A percentile compares a stretch with the other conserved stretches of the same genome.
phyloP scores from a whole-genome alignment of 352 stramenopile genomes.

The Phytophthora vignae region DNA sequence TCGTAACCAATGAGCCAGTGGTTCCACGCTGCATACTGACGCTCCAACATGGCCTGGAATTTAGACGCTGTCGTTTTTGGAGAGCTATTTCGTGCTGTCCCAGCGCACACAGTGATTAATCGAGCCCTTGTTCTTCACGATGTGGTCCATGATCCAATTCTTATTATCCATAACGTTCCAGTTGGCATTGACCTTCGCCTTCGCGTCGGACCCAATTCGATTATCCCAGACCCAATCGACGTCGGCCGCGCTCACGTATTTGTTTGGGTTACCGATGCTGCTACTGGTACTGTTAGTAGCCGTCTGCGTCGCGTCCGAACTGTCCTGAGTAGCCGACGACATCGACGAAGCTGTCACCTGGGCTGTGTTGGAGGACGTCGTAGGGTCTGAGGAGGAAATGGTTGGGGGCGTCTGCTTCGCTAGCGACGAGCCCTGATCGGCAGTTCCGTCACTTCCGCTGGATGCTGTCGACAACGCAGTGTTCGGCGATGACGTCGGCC shows the following conservation, averaged over 20 bases:
- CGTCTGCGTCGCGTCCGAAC: neutral
- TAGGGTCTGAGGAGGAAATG: neutral
- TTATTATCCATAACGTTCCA: slow-evolving; percentile 19
- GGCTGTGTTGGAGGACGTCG: no score
- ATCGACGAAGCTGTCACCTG: no score
- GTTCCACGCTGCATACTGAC: slow-evolving; percentile 42
- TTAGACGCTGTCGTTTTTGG: slow-evolving; percentile 40
- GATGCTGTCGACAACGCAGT: neutral
- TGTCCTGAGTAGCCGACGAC: neutral
- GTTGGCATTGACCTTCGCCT: neutral
- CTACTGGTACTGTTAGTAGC: neutral
- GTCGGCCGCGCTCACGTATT: slow-evolving; percentile 19
- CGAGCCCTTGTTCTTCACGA: slow-evolving; percentile 40
- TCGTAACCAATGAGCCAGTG: slow-evolving; percentile 27
- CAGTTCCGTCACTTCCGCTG: neutral
- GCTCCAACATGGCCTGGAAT: slow-evolving; percentile 38
- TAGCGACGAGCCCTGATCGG: neutral
- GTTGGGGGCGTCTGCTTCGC: neutral
- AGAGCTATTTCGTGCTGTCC: slow-evolving; percentile 39
- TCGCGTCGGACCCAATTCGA: slow-evolving; percentile 7
- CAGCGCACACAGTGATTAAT: slow-evolving; percentile 46
- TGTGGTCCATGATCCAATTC: slow-evolving; percentile 43
- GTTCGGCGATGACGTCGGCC: neutral
- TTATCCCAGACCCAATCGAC: slow-evolving; percentile 10
- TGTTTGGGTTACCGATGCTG: slow-evolving; percentile 12